phyloP scores from a whole-genome alignment of 371 early-diverging fungal genomes.

The Batkoa obscura region DNA sequence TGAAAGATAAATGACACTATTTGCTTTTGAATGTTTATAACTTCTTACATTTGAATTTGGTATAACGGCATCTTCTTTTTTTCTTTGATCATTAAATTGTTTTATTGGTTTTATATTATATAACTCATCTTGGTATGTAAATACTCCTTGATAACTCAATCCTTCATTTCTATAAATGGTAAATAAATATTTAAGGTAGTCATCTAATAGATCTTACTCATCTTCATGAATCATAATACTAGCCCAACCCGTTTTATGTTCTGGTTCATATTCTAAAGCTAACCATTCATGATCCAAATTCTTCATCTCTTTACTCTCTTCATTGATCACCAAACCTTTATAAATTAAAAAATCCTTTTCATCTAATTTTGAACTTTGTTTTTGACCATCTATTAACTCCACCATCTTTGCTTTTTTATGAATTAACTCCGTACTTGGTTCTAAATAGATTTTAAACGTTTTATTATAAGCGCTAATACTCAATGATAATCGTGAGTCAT shows the following conservation, averaged over 20 bases:
- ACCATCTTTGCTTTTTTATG: slow-evolving; percentile 38
- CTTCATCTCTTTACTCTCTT: slow-evolving; percentile 8
- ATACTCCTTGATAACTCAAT: slow-evolving; percentile 37
- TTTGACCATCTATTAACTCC: slow-evolving; percentile 7
- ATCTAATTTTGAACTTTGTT: slow-evolving; percentile 10
- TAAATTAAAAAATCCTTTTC: not conserved
- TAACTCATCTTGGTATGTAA: slow-evolving; percentile 25
- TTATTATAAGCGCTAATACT: slow-evolving; percentile 40
- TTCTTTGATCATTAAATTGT: slow-evolving; percentile 30
- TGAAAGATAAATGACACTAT: slow-evolving; percentile 8
- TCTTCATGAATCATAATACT: slow-evolving; percentile 31
- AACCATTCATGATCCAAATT: slow-evolving; percentile 13
- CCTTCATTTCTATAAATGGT: not conserved
- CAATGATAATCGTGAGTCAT: too few relatives aligned
- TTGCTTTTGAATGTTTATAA: slow-evolving; percentile 2
- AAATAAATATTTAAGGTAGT: not conserved
- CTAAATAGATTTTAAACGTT: slow-evolving; percentile 43
- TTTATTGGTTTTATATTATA: slow-evolving; percentile 36
- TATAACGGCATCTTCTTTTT: slow-evolving; percentile 27
- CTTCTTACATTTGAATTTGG: slow-evolving; percentile 10
- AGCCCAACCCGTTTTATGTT: slow-evolving; percentile 35
- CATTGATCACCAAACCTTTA: slow-evolving; percentile 12
- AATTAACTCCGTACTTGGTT: slow-evolving; percentile 49
- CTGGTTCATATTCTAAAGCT: slow-evolving; percentile 19
- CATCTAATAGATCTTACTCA: slow-evolving; percentile 12